Base-by-base conservation (phyloP, 768 basidiomycete genomes). In the Boletellus ananas region DNA sequence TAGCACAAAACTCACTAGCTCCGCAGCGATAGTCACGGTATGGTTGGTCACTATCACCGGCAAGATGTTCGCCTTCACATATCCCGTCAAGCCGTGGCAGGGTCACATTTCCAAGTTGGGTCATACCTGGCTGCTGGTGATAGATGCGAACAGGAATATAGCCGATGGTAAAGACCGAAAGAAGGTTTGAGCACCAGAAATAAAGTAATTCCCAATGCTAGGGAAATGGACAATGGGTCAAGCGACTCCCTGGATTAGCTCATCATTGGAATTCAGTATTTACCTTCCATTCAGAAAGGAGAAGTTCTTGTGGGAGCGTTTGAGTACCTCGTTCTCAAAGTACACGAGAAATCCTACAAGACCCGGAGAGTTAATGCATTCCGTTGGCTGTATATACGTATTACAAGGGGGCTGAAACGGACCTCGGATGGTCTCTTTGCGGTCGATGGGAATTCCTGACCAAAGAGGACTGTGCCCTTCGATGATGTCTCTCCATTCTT, bases 31-130 rank as follows among this genome's bases (percentile, higher is more conserved):
- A 13, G 94, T 96, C n/a, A 93, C 91, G 0, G 89, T 93, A 65
- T 92, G 90, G 67, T 92, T 94, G 12, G 94, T 98, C 35, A 94
- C 83, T 55, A 98, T 87, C 4, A 85, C 90, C 0, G 94, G 94
- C 2, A 95, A 72, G 50, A 98, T 94, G 52, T 85, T 80, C 11
- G 90, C 85, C 78, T 76, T 67, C 35, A 55, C 49, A 40, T 63
- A 47, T 45, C 36, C 34, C 42, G 50, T 56, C 56, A 58, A 51
- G 20, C 45, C 18, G 40, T 45, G 45, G 40, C 49, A 43, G 43
- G 52, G 37, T 38, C 35, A 45, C 54, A 34, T 56, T 52, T 52
- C 34, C 45, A 50, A 47, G 41, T 48, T n/a, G 2, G 16, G n/a
- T 50, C 70, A 50, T 39, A 72, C 72, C 61, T 86, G 82, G 49